phyloP scores from a whole-genome alignment of 257 asterid species.

The Linaria vulgaris region DNA sequence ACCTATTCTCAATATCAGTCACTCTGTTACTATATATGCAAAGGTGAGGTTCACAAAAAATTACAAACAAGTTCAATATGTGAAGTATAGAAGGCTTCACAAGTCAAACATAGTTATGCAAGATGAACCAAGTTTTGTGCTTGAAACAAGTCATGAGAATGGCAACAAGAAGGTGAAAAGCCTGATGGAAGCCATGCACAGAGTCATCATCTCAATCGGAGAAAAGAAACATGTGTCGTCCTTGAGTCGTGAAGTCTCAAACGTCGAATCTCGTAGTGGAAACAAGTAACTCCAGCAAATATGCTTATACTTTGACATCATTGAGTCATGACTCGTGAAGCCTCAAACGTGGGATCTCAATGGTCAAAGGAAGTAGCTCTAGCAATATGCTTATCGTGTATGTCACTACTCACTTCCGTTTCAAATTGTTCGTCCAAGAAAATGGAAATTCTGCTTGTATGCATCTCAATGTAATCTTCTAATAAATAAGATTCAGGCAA shows the following conservation, averaged over 20 bases:
- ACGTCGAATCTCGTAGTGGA: conserved; percentile 5
- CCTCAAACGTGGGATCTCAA: too few relatives aligned
- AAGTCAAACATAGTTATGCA: conserved; percentile 36
- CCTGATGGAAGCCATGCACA: conserved; percentile 43
- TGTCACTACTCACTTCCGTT: too few relatives aligned
- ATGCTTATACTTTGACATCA: too few relatives aligned
- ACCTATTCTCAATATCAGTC: conserved; percentile 30
- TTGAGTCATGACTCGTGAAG: too few relatives aligned
- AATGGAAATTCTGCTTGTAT: neutral
- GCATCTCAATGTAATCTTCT: neutral
- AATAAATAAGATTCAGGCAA: neutral
- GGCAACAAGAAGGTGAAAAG: conserved; percentile 38
- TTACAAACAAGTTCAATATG: conserved; percentile 10
- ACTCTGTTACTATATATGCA: conserved; percentile 1
- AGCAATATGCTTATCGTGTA: too few relatives aligned
- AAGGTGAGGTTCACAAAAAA: neutral
- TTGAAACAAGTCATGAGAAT: neutral
- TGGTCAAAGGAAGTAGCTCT: too few relatives aligned
- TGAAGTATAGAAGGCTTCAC: conserved; percentile 49
- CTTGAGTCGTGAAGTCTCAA: neutral
- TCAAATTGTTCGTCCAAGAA: conserved; percentile 9
- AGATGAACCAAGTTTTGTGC: conserved; percentile 27
- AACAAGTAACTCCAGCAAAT: neutral
- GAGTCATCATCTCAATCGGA: conserved; percentile 29
- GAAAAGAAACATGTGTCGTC: neutral